A percentile compares a stretch with the other conserved stretches of the same genome.
These are phyloP conservation scores for Sugiyamaella valdiviana DNA, from an alignment of 805 yeast species.

Conservation along the genomic window DNA sequence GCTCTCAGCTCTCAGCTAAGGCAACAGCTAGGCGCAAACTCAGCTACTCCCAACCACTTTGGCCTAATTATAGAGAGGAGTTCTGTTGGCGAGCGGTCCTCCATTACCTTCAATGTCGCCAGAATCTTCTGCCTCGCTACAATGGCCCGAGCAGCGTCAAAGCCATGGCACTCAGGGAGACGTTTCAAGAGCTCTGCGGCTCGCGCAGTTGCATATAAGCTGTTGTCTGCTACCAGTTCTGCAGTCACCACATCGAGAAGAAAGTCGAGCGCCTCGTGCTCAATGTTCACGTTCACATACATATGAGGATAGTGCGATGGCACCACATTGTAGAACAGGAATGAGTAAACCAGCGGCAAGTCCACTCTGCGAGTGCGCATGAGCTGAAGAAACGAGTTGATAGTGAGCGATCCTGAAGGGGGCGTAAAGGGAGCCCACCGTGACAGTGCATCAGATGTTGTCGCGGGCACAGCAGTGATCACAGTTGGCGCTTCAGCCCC, in stretches of 20 bases:
- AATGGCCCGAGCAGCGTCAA: background rate
- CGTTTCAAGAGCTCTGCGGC: no score
- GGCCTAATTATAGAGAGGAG: background rate
- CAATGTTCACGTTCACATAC: conserved; percentile 17
- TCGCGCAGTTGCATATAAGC: no score
- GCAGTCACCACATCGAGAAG: conserved; percentile 16
- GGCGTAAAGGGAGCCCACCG: no score
- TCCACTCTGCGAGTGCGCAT: conserved; percentile 14
- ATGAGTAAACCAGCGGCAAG: conserved; percentile 12
- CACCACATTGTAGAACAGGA: conserved; percentile 10
- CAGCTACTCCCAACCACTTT: no score
- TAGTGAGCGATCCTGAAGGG: conserved; percentile 10
- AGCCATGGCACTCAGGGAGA: no score
- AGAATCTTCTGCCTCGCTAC: background rate
- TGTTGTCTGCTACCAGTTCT: no score
- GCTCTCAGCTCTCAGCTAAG: no score
- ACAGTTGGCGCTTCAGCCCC: no score
- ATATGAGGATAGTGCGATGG: conserved; percentile 6
- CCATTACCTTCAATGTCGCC: background rate
- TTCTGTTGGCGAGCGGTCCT: background rate
- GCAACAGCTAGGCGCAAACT: no score
- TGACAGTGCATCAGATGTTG: no score
- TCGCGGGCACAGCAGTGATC: no score
- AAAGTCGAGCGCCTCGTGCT: conserved; percentile 22
- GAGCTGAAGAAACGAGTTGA: conserved; percentile 16